These are phyloP conservation scores for Choanephora cucurbitarum DNA, from an alignment of 371 early-diverging fungal species.

Conservation along the genomic window DNA sequence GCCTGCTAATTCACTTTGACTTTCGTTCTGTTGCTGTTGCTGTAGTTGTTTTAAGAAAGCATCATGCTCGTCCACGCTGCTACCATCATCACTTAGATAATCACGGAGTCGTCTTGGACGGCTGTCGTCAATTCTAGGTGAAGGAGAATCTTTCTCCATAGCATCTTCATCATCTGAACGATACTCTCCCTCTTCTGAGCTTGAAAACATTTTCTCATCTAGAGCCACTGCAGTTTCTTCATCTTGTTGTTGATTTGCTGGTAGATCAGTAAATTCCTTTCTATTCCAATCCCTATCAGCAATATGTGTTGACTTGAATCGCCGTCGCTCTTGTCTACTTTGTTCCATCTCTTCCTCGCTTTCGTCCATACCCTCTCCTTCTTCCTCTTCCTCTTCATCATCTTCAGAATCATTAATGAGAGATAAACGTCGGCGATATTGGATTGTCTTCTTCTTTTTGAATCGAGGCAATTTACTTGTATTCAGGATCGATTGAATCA, in stretches of 20 bases:
- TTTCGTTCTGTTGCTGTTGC: constrained; percentile 36
- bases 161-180: constrained; percentile 27
- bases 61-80: constrained; percentile 33
- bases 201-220: constrained; percentile 1
- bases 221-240: constrained; percentile 5
- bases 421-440: not conserved
- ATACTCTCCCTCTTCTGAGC: constrained; percentile 37
- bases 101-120: constrained; percentile 46
- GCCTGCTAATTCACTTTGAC: constrained; percentile 16
- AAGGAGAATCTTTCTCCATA: constrained; percentile 3
- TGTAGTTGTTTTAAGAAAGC: constrained; percentile 55
- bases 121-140: not conserved
- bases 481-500: constrained; percentile 19
- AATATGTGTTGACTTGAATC: not conserved
- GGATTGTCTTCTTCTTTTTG: constrained; percentile 31
- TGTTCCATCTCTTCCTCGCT: too few species aligned
- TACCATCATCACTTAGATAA: constrained; percentile 51
- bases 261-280: not conserved
- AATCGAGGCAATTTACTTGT: constrained; percentile 38
- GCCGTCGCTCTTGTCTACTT: too few species aligned
- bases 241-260: not conserved
- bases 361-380: not conserved
- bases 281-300: too few species aligned
- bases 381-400: not conserved
- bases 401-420: constrained; percentile 6